Conservation (phyloP, 148 eudicot species). For the Fagopyrum esculentum region DNA sequence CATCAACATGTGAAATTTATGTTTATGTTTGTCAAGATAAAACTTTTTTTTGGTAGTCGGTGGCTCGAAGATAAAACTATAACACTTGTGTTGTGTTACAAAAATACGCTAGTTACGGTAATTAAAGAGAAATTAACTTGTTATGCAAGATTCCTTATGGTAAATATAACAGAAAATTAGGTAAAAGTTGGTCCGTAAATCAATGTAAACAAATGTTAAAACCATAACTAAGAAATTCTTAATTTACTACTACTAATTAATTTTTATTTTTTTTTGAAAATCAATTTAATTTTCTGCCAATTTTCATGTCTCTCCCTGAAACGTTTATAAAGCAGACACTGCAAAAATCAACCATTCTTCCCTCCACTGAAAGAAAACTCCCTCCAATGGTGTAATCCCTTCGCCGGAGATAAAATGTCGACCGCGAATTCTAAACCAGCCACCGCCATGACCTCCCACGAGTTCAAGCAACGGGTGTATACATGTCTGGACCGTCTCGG, state of each 20-base stretch:
- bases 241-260: too few species aligned
- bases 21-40: background rate
- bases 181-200: too few species aligned
- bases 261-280: too few species aligned
- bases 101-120: too few species aligned
- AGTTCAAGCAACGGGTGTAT: slow-evolving; percentile 40
- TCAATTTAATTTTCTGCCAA: background rate
- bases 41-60: background rate
- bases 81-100: too few species aligned
- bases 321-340: slow-evolving; percentile 1
- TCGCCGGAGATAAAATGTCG: slow-evolving; percentile 1
- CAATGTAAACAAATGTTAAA: too few species aligned
- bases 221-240: too few species aligned
- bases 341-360: background rate
- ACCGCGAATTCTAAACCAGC: background rate
- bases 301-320: background rate
- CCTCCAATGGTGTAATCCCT: slow-evolving; percentile 9
- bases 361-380: background rate
- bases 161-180: too few species aligned
- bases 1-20: too few species aligned
- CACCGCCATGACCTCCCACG: slow-evolving; percentile 17
- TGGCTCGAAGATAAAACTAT: too few species aligned
- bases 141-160: too few species aligned
- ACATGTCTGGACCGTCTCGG: slow-evolving; percentile 47
- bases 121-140: too few species aligned